Evolutionary conservation across 116 monocot species (phyloP), one percentile per base, ranked within the genome.

Genomic region (Cymodocea nodosa): DNA sequence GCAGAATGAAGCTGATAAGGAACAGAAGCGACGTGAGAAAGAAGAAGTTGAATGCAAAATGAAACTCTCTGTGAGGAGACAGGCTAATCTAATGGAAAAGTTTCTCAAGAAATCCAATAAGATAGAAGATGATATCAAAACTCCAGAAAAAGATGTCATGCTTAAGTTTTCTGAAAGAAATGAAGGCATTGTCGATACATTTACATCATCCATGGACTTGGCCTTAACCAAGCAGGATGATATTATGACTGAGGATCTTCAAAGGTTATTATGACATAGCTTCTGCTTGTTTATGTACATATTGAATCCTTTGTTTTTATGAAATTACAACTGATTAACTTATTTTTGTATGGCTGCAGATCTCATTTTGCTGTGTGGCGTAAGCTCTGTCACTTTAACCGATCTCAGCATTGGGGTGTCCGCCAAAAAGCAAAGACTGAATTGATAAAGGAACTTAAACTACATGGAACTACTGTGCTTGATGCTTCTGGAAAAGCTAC

Each of bases 1-100:
- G 62, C 74, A 85, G 79, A 76, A 88, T 67, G 85, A 88, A 76
- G 81, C 77, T 65, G 81, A 77, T 53, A 87, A 34, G 73, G 83
- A 88, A 52, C 76, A 71, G 56, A 73, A 71, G 58, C 75, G 81
- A 1, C 78, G 74, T 14, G 85, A 85, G 54, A 93, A 83, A 74
- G 85, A 83, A 78, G 79, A 79, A 73, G 75, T 75, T 73, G 85
- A 93, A 70, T 5, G 72, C 25, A 93, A 79, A 63, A 81, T 78
- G 58, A 77, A 81, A 63, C 63, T 78, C 49, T 64, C 71, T 16
- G 44, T 89, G 35, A 71, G 81, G 49, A 98, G 89, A 62, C 98
- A 98, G 78, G 98, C 84, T 64, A 70, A 77, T 39, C 73, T 98
- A 34, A 88, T 98, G 98, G 79, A 98, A 70, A 73, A 81, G 14